Conservation (phyloP, 495 filamentous ascomycete genomes). For the Penicillium manginii region DNA sequence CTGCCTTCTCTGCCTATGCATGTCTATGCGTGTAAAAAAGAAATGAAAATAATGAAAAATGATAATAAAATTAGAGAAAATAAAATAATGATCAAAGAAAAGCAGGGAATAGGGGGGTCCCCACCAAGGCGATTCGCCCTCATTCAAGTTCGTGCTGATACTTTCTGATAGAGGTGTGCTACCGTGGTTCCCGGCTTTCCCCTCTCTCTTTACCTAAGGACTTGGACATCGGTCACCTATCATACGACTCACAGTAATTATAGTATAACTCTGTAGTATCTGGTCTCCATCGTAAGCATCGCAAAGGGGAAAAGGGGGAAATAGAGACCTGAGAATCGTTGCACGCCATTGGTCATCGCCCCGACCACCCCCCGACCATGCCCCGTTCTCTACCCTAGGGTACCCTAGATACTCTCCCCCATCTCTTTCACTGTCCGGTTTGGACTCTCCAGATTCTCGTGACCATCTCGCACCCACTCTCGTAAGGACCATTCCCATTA, state of each 20-base stretch:
- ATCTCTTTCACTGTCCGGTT: neutral
- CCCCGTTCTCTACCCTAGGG: neutral
- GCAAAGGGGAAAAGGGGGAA: slow-evolving; percentile 4
- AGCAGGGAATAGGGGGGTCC: slow-evolving; percentile 2
- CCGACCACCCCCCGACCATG: neutral
- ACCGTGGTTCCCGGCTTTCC: slow-evolving; percentile 5
- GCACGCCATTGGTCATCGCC: neutral
- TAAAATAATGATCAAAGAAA: slow-evolving; percentile 5
- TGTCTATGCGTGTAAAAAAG: no score
- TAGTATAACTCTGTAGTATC: no score
- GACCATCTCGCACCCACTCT: no score
- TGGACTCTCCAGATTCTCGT: neutral
- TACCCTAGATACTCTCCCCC: neutral
- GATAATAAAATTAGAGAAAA: slow-evolving; percentile 8
- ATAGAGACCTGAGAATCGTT: slow-evolving; percentile 6
- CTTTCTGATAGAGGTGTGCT: slow-evolving; percentile 2
- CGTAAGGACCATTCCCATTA: neutral
- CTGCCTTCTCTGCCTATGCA: neutral
- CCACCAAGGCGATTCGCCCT: neutral
- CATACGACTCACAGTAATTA: slow-evolving; percentile 3
- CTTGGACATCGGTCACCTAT: neutral
- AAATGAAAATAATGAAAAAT: neutral
- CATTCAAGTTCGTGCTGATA: slow-evolving; percentile 5
- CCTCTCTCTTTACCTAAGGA: slow-evolving; percentile 3
- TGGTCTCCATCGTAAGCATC: slow-evolving; percentile 1